These are phyloP conservation scores for Fusarium denticulatum DNA, from an alignment of 2,329 filamentous ascomycete species.

Conservation along the genomic window DNA sequence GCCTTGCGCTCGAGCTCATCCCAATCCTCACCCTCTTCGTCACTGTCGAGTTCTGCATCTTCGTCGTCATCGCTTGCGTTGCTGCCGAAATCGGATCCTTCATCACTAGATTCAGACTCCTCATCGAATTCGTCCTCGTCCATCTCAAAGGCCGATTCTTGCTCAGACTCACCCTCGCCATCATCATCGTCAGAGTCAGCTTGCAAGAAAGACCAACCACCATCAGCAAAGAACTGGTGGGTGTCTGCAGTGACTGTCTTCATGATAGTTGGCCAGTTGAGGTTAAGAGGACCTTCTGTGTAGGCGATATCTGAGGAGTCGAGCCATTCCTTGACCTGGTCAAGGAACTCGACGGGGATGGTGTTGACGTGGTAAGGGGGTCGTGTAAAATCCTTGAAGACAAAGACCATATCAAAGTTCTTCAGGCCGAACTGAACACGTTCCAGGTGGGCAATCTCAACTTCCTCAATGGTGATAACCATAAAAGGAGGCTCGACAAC, in stretches of 20 bases:
- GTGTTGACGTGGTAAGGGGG: conserved; percentile 95
- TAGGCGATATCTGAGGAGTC: conserved; percentile 95
- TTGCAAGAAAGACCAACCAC: conserved; percentile 92
- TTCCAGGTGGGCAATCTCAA: conserved; percentile 95
- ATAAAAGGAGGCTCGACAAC: conserved; percentile 97
- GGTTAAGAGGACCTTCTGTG: conserved; percentile 92
- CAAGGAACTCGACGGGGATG: conserved; percentile 93
- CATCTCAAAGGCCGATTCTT: conserved; percentile 93
- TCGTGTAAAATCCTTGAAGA: conserved; percentile 97
- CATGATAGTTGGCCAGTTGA: conserved; percentile 99
- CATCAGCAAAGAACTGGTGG: conserved; percentile 93
- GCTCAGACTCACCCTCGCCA: conserved; percentile 79
- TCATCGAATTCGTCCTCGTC: conserved; percentile 87
- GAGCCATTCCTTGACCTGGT: conserved; percentile 97
- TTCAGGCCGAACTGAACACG: conserved; percentile 96
- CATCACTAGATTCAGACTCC: conserved; percentile 78
- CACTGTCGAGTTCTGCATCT: conserved; percentile 68
- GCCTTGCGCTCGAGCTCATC: conserved; percentile 94
- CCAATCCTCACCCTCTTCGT: conserved; percentile 89
- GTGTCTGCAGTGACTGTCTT: conserved; percentile 96
- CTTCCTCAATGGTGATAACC: conserved; percentile 93
- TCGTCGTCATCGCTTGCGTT: conserved; percentile 86
- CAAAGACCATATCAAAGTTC: conserved; percentile 98
- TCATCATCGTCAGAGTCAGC: conserved; percentile 89
- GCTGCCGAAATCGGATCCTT: conserved; percentile 93